Evolutionary conservation across 2,329 filamentous ascomycete species (phyloP).

Genomic region (Pezizomycotina sp.): DNA sequence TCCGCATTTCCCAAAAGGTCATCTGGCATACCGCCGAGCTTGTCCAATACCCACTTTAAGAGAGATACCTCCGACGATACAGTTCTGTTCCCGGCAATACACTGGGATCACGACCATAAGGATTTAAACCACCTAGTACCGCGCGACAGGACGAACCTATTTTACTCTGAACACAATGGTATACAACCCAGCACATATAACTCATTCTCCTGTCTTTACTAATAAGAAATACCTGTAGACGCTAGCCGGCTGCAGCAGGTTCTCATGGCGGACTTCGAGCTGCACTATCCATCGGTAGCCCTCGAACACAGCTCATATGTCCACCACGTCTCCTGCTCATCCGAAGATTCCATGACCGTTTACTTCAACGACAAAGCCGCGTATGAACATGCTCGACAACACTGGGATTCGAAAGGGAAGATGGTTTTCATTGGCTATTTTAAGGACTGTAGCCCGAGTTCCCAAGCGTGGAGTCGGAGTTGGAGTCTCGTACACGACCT

Average conservation of each 20-base stretch:
- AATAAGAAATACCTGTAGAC: conserved; percentile 3
- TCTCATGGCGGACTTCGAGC: conserved; percentile 10
- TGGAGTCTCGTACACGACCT: conserved; percentile 18
- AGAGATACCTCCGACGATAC: no score
- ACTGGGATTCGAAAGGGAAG: conserved; percentile 13
- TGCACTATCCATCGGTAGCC: conserved; percentile 15
- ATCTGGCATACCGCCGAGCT: no score
- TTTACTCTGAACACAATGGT: conserved; percentile 18
- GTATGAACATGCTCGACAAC: conserved; percentile 12
- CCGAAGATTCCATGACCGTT: conserved; percentile 11
- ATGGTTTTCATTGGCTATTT: conserved; percentile 17
- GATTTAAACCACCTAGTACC: conserved; percentile 11
- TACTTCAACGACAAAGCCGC: conserved; percentile 6
- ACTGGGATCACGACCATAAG: conserved; percentile 14
- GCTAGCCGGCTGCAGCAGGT: conserved; percentile 9
- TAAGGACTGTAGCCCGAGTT: conserved; percentile 12
- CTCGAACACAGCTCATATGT: conserved; percentile 15
- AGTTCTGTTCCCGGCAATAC: conserved; percentile 10
- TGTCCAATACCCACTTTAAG: no score
- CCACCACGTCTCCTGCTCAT: conserved; percentile 9
- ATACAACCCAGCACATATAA: background rate
- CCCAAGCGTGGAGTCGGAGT: conserved; percentile 10
- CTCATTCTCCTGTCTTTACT: background rate
- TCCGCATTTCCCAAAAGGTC: no score
- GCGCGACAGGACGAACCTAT: conserved; percentile 12